phyloP scores from a whole-genome alignment of 2,329 filamentous ascomycete genomes.

The Herpotrichia juniperi region DNA sequence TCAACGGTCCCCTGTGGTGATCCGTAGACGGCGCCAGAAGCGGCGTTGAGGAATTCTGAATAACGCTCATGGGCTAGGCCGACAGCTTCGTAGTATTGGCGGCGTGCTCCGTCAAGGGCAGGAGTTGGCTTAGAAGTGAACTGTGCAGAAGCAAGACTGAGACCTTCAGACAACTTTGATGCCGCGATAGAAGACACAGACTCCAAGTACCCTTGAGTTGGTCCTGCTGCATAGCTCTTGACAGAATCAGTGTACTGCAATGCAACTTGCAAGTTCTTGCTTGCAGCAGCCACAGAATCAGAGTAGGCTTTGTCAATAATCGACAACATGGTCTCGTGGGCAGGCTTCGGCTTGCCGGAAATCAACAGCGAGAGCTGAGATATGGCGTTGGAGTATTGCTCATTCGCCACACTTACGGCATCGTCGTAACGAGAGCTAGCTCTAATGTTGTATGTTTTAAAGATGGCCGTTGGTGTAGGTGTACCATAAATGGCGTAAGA shows the following conservation, averaged over 20 bases:
- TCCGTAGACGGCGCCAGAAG: conserved; percentile 71
- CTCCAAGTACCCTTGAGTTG: conserved; percentile 56
- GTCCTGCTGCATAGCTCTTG: conserved; percentile 48
- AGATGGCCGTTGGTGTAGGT: conserved; percentile 52
- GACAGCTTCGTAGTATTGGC: conserved; percentile 78
- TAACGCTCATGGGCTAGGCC: conserved; percentile 81
- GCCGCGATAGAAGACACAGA: conserved; percentile 72
- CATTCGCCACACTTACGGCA: conserved; percentile 69
- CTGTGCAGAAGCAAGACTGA: conserved; percentile 72
- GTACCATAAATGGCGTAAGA: conserved; percentile 63
- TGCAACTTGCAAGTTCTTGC: conserved; percentile 62
- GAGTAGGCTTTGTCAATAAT: conserved; percentile 74
- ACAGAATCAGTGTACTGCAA: conserved; percentile 51
- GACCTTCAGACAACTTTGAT: conserved; percentile 71
- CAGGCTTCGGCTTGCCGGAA: conserved; percentile 71
- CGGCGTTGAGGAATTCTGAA: conserved; percentile 73
- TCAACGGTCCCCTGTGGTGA: conserved; percentile 43
- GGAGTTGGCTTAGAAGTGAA: conserved; percentile 69
- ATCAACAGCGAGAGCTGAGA: conserved; percentile 71
- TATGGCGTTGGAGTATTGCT: conserved; percentile 69
- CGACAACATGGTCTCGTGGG: conserved; percentile 71
- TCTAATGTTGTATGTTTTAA: conserved; percentile 55
- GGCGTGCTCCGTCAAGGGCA: conserved; percentile 64
- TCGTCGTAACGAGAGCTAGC: conserved; percentile 65
- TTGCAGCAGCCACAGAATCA: conserved; percentile 67